phyloP scores from a whole-genome alignment of 768 basidiomycete species.

The Leccinum ochraceum region DNA sequence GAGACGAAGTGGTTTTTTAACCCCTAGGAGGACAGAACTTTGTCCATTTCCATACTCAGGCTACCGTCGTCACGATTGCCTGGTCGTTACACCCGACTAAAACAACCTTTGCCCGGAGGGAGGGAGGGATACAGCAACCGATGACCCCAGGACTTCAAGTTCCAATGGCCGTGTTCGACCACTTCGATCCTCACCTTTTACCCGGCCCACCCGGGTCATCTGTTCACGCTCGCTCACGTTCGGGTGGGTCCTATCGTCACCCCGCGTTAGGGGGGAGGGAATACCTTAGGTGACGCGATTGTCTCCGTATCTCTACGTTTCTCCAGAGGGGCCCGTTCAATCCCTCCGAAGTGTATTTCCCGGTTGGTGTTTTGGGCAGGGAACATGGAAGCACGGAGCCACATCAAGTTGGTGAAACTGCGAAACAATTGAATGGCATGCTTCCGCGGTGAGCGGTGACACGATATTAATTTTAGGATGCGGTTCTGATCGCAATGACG shows the following conservation, averaged over 20 bases:
- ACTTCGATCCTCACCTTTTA: neutral
- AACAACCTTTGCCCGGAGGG: neutral
- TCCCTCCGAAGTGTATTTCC: neutral
- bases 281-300: neutral
- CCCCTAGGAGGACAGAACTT: neutral
- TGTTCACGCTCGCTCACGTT: neutral
- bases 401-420: neutral
- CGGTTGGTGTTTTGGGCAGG: neutral
- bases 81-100: neutral
- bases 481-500: neutral
- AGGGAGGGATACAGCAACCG: no score
- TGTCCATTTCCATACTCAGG: neutral
- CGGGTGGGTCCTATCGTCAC: neutral
- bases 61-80: no score
- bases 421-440: neutral
- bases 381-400: neutral
- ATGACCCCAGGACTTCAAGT: neutral
- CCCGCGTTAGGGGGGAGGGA: no score
- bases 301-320: neutral
- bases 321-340: no score
- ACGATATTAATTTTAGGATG: neutral
- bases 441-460: neutral
- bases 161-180: no score
- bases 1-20: neutral
- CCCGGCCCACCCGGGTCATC: neutral